phyloP scores from a whole-genome alignment of 139 green algal genomes.

The Nannochloris sp. region DNA sequence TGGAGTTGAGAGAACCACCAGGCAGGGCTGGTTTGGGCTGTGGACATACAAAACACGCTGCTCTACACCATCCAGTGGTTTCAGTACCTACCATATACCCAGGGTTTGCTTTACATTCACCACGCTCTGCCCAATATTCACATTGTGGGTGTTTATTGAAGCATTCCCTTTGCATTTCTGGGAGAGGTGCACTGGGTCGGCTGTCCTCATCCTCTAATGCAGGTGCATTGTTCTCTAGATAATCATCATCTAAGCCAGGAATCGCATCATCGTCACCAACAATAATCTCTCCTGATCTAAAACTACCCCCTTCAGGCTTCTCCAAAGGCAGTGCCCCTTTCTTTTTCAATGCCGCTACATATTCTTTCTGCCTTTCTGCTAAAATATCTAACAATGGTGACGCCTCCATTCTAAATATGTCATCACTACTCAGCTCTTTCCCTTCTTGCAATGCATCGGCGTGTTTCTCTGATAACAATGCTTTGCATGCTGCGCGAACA shows the following conservation, averaged over 20 bases:
- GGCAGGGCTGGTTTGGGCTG: not conserved
- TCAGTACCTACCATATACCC: slow-evolving; percentile 4
- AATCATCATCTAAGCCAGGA: too few species aligned
- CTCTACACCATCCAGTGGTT: not conserved
- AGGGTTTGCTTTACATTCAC: slow-evolving; percentile 10
- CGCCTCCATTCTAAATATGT: not conserved
- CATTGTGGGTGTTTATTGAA: not conserved
- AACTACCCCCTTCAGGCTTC: too few species aligned
- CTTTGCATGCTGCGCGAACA: not conserved
- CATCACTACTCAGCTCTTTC: too few species aligned
- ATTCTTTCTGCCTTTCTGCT: not conserved
- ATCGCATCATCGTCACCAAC: too few species aligned
- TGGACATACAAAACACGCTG: not conserved
- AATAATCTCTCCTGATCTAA: too few species aligned
- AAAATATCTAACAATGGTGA: not conserved
- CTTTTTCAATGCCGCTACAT: not conserved
- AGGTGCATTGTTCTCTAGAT: too few species aligned
- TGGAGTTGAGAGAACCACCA: not conserved
- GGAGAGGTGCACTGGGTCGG: too few species aligned
- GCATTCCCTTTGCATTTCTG: not conserved
- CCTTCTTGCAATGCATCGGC: not conserved
- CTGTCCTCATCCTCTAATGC: too few species aligned
- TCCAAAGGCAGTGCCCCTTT: too few species aligned
- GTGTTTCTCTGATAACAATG: not conserved
- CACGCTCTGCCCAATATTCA: slow-evolving; percentile 4